phyloP scores from a whole-genome alignment of 2,329 filamentous ascomycete genomes.

The Sclerotinia sclerotiorum region DNA sequence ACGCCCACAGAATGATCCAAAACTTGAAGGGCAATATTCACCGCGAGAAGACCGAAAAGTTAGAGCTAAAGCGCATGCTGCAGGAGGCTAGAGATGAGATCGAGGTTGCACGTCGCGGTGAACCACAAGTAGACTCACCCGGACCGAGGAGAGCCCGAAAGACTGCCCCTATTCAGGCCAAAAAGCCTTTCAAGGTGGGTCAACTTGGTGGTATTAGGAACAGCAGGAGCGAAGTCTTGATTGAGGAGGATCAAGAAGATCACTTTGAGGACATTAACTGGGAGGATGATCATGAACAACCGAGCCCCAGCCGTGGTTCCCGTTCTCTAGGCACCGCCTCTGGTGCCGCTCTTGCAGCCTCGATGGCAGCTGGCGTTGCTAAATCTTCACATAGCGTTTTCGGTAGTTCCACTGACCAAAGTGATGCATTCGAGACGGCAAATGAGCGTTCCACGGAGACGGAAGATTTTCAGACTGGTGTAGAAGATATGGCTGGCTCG shows the following conservation, averaged over 20 bases:
- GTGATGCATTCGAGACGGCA: slow-evolving; percentile 67
- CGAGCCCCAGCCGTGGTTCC: slow-evolving; percentile 56
- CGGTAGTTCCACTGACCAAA: slow-evolving; percentile 78
- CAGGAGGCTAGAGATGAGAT: slow-evolving; percentile 94
- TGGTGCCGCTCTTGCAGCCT: slow-evolving; percentile 40
- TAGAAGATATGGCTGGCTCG: slow-evolving; percentile 75
- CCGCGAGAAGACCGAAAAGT: slow-evolving; percentile 96
- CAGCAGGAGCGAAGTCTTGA: slow-evolving; percentile 73
- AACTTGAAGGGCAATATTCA: slow-evolving; percentile 93
- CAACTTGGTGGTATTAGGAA: slow-evolving; percentile 73
- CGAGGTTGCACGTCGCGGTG: slow-evolving; percentile 60
- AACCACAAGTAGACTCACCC: slow-evolving; percentile 44
- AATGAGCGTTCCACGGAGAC: slow-evolving; percentile 85
- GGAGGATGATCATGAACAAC: slow-evolving; percentile 70
- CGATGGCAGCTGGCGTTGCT: slow-evolving; percentile 30
- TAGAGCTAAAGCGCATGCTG: slow-evolving; percentile 90
- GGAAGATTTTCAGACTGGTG: slow-evolving; percentile 93
- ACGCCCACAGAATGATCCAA: slow-evolving; percentile 95
- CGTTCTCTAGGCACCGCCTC: slow-evolving; percentile 32
- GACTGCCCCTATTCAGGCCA: slow-evolving; percentile 65
- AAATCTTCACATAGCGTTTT: slow-evolving; percentile 62
- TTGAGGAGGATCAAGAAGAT: slow-evolving; percentile 14
- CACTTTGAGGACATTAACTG: slow-evolving; percentile 75
- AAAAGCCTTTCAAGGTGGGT: slow-evolving; percentile 73
- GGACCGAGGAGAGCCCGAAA: slow-evolving; percentile 63